These are phyloP conservation scores for Suhomyces prunicola DNA, from an alignment of 805 yeast genomes.

Conservation along the genomic window DNA sequence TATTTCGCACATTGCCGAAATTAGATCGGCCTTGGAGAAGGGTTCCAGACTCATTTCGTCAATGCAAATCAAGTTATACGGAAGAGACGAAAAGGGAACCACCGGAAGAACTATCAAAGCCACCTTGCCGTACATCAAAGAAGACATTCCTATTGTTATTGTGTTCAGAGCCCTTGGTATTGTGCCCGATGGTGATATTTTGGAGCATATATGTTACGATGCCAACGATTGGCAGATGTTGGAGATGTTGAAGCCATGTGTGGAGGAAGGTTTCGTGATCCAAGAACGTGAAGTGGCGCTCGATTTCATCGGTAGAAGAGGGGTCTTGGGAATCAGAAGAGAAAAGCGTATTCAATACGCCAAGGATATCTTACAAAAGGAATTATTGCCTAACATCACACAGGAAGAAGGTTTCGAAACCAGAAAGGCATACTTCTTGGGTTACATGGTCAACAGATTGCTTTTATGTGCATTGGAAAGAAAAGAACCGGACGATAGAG, in stretches of 20 bases:
- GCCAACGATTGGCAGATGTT: conserved; percentile 99
- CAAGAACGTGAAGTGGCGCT: conserved; percentile 98
- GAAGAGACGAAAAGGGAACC: conserved; percentile 70
- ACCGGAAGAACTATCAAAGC: conserved; percentile 86
- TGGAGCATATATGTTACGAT: conserved; percentile 97
- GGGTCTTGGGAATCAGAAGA: conserved; percentile 91
- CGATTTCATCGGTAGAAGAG: conserved; percentile 97
- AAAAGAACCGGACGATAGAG: conserved; percentile 98
- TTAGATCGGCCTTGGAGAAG: conserved; percentile 93
- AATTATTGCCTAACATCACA: conserved; percentile 93
- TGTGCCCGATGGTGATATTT: conserved; percentile 97
- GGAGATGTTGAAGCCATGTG: conserved; percentile 98
- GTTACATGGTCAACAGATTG: conserved; percentile 96
- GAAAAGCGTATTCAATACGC: conserved; percentile 99
- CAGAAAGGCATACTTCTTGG: conserved; percentile 93
- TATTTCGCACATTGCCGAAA: conserved; percentile 92
- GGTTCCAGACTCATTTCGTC: conserved; percentile 94
- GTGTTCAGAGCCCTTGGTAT: conserved; percentile 98
- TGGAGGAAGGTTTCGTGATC: conserved; percentile 97
- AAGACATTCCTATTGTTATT: conserved; percentile 94
- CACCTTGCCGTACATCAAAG: conserved; percentile 92
- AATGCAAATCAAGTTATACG: conserved; percentile 88
- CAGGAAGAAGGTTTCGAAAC: conserved; percentile 97
- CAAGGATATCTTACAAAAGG: conserved; percentile 92
- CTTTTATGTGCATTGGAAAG: conserved; percentile 94